A percentile compares a stretch with the other conserved stretches of the same genome.
These are phyloP conservation scores for Anthostomella pinea DNA, from an alignment of 2,329 filamentous ascomycete species.

Conservation along the genomic window DNA sequence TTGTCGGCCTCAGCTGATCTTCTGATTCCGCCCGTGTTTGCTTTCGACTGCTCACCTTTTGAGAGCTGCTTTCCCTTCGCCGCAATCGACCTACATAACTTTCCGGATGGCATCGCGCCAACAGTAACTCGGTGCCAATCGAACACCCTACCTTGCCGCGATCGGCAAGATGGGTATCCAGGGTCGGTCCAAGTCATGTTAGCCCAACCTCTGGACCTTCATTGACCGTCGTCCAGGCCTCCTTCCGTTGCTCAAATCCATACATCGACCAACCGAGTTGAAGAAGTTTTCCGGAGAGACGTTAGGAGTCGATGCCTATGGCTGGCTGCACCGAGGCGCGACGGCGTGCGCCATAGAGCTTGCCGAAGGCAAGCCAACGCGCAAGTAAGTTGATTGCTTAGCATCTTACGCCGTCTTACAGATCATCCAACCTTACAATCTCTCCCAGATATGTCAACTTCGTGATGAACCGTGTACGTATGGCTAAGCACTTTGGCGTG, in stretches of 20 bases:
- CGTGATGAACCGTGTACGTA: conserved; percentile 83
- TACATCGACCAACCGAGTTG: conserved; percentile 82
- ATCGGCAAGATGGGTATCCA: conserved; percentile 29
- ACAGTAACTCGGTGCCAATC: no score
- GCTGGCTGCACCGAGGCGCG: conserved; percentile 94
- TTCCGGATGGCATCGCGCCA: conserved; percentile 15
- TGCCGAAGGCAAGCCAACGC: conserved; percentile 82
- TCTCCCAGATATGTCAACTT: conserved; percentile 79
- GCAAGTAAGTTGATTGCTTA: conserved; percentile 67
- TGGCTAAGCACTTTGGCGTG: conserved; percentile 90
- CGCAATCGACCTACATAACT: neutral
- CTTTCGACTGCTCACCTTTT: neutral
- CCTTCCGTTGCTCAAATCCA: conserved; percentile 89
- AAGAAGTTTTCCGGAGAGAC: conserved; percentile 86
- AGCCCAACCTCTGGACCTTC: conserved; percentile 22
- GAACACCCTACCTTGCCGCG: no score
- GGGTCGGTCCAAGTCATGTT: conserved; percentile 28
- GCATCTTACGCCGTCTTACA: no score
- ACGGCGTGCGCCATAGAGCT: conserved; percentile 88
- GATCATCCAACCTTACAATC: conserved; percentile 6
- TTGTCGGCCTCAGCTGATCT: no score
- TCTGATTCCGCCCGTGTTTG: neutral
- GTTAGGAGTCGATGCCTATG: conserved; percentile 94
- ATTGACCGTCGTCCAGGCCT: conserved; percentile 56
- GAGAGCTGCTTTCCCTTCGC: neutral